Percentiles rank a stretch among this genome's conserved stretches.
These are phyloP conservation scores for Tripidium arundinaceum DNA, from an alignment of 202 grass and related monocot genomes.

Conservation along the genomic window DNA sequence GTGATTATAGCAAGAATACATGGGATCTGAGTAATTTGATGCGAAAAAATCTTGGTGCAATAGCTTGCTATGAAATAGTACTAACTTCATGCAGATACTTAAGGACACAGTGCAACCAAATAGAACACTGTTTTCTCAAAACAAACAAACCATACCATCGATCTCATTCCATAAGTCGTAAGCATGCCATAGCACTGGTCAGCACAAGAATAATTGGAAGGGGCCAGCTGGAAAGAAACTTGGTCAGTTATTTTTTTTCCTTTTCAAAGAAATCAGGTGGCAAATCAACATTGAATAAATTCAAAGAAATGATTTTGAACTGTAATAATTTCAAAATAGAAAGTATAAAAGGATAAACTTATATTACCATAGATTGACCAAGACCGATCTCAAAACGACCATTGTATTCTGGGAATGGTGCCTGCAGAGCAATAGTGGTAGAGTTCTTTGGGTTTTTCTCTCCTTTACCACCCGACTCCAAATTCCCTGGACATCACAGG, in stretches of 20 bases:
- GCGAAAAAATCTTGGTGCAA: neutral
- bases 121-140: neutral
- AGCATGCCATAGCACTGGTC: slow-evolving; percentile 79
- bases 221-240: slow-evolving; percentile 41
- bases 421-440: slow-evolving; percentile 34
- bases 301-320: neutral
- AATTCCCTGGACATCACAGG: slow-evolving; percentile 32
- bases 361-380: slow-evolving; percentile 60
- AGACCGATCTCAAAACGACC: slow-evolving; percentile 50
- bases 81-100: neutral
- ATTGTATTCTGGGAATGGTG: slow-evolving; percentile 55
- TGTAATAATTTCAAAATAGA: neutral
- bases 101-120: neutral
- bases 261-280: neutral
- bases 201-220: slow-evolving; percentile 48
- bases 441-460: slow-evolving; percentile 45
- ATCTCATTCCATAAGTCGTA: slow-evolving; percentile 50
- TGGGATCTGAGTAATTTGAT: neutral
- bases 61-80: neutral
- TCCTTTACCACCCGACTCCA: slow-evolving; percentile 37
- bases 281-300: neutral
- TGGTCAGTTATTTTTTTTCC: neutral
- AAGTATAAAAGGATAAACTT: neutral
- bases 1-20: too few relatives aligned
- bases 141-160: slow-evolving; percentile 45